These are phyloP conservation scores for Spergularia azorica DNA, from an alignment of 179 eudicot genomes.

Conservation along the genomic window DNA sequence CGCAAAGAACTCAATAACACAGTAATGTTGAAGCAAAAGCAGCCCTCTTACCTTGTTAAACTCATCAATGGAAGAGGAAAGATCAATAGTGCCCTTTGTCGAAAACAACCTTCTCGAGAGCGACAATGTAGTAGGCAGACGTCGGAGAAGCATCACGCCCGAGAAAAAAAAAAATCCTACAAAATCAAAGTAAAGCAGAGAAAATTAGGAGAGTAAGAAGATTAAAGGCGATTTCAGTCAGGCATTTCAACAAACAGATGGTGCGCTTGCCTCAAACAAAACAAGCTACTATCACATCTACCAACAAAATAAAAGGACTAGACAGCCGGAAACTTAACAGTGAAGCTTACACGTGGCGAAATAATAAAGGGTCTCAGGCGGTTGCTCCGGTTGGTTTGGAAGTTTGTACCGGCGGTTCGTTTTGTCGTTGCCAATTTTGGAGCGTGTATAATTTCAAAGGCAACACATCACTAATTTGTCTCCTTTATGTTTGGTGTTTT, in stretches of 20 bases:
- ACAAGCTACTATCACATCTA: background rate
- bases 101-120: conserved; percentile 27
- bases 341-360: background rate
- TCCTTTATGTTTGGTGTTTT: background rate
- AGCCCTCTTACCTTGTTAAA: conserved; percentile 59
- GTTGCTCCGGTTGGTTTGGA: background rate
- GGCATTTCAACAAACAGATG: conserved; percentile 46
- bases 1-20: background rate
- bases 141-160: conserved; percentile 25
- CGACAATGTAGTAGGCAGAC: conserved; percentile 11
- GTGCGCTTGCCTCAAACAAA: conserved; percentile 12
- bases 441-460: background rate
- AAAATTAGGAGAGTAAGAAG: background rate
- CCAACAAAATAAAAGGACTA: background rate
- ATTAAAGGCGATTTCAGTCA: conserved; percentile 20
- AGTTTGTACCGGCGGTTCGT: background rate
- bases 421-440: background rate
- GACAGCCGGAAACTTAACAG: too few species aligned
- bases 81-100: conserved; percentile 40
- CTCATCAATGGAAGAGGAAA: conserved; percentile 58
- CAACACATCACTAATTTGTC: too few species aligned
- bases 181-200: background rate
- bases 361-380: background rate
- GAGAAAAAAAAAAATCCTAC: background rate
- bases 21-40: background rate